Evolutionary conservation across 805 yeast genomes (phyloP).

Genomic region (Lipomyces yamadae): DNA sequence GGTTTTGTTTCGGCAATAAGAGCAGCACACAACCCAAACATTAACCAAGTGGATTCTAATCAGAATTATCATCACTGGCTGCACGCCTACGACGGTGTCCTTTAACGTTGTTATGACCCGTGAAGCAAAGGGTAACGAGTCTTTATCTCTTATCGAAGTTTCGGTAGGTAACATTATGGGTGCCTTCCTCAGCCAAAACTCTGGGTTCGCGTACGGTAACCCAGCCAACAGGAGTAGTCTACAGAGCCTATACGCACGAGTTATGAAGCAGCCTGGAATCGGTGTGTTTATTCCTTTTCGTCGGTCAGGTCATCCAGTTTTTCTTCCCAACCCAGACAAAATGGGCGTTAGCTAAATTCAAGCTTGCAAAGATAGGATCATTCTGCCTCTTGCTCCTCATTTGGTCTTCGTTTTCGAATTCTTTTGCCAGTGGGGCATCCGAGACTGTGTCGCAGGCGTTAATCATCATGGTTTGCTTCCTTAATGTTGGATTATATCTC

Average conservation of each 20-base stretch:
- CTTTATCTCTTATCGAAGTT: conserved; percentile 80
- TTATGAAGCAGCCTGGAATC: conserved; percentile 86
- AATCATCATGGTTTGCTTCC: conserved; percentile 76
- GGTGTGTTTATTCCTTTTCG: conserved; percentile 86
- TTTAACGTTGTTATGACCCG: conserved; percentile 93
- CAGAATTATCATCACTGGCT: conserved; percentile 80
- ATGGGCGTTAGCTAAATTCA: conserved; percentile 62
- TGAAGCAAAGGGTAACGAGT: conserved; percentile 80
- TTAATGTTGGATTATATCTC: conserved; percentile 78
- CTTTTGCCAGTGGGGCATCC: conserved; percentile 82
- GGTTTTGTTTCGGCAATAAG: conserved; percentile 74
- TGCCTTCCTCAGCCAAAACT: conserved; percentile 62
- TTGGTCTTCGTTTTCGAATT: conserved; percentile 54
- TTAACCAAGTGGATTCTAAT: conserved; percentile 77
- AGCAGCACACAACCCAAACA: conserved; percentile 59
- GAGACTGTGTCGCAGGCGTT: conserved; percentile 68
- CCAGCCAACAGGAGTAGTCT: conserved; percentile 60
- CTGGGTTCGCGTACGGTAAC: conserved; percentile 74
- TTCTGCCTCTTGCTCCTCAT: conserved; percentile 77
- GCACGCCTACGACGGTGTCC: conserved; percentile 90
- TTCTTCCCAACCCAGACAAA: conserved; percentile 66
- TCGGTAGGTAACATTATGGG: conserved; percentile 84
- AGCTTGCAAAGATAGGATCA: conserved; percentile 73
- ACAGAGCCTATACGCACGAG: conserved; percentile 65
- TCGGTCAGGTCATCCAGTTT: conserved; percentile 85